Conservation (phyloP, 345 rosid species). For the Adansonia digitata region DNA sequence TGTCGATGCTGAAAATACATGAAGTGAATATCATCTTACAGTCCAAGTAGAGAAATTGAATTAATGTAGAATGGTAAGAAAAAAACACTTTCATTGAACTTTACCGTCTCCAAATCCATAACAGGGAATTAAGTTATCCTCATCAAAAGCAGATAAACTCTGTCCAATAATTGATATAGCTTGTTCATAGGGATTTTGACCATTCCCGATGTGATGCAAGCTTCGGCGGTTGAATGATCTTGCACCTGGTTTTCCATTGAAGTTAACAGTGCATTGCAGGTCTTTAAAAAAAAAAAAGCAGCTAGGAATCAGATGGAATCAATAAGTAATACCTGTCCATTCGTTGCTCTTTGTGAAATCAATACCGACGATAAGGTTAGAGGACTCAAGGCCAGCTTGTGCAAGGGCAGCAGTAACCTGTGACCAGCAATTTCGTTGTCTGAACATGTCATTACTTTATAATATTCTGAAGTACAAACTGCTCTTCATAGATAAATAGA, state of each 20-base stretch:
- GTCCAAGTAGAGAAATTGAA: not conserved
- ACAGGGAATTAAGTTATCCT: slow-evolving; percentile 81
- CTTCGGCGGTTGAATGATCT: slow-evolving; percentile 63
- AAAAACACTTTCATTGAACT: slow-evolving; percentile 10
- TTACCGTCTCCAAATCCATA: slow-evolving; percentile 74
- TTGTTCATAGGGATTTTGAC: slow-evolving; percentile 71
- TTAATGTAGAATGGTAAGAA: not conserved
- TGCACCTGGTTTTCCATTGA: slow-evolving; percentile 39
- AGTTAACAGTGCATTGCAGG: slow-evolving; percentile 13
- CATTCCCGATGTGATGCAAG: slow-evolving; percentile 57
- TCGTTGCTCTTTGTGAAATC: slow-evolving; percentile 98
- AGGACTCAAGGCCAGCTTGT: slow-evolving; percentile 72
- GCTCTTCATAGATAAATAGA: not conserved
- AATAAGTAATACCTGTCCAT: slow-evolving; percentile 75
- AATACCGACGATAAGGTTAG: slow-evolving; percentile 87
- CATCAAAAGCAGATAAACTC: slow-evolving; percentile 69
- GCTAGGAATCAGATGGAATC: not conserved
- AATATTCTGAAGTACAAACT: not conserved
- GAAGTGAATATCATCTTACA: slow-evolving; percentile 23
- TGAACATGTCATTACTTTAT: not conserved
- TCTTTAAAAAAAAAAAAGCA: not conserved
- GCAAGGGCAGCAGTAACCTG: slow-evolving; percentile 55
- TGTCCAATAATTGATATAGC: slow-evolving; percentile 79
- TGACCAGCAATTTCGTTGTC: slow-evolving; percentile 4
- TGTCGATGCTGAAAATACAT: slow-evolving; percentile 56